Conservation (phyloP, 306 rosid species). For the Corylus avellana region DNA sequence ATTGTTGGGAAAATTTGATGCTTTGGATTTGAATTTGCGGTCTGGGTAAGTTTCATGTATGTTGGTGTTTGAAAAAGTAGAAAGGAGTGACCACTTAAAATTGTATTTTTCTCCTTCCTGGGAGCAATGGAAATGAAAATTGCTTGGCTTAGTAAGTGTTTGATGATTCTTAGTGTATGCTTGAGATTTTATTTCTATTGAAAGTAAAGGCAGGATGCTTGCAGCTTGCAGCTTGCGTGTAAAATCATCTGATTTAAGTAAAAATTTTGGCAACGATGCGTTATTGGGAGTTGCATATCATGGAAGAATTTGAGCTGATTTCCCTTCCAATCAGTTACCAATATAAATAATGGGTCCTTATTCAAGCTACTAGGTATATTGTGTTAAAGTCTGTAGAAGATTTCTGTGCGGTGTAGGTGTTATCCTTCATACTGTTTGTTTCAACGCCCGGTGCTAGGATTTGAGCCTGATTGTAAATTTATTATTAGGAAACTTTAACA, state of each 20-base stretch:
- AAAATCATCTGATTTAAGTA: background rate
- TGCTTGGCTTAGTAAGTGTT: constrained; percentile 1
- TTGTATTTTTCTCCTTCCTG: background rate
- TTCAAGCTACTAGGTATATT: background rate
- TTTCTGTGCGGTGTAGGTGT: background rate
- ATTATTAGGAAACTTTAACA: background rate
- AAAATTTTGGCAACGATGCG: background rate
- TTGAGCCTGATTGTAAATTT: background rate
- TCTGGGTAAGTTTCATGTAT: constrained; percentile 16
- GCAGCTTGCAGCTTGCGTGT: constrained; percentile 14
- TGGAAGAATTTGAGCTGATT: background rate
- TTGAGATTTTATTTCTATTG: constrained; percentile 1
- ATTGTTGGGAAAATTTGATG: constrained; percentile 15
- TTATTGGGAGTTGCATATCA: background rate
- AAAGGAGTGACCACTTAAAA: constrained; percentile 15
- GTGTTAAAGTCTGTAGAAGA: background rate
- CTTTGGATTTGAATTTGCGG: constrained; percentile 29
- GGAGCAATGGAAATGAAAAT: constrained; percentile 15
- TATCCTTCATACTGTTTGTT: background rate
- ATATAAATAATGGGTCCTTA: background rate
- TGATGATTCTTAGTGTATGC: background rate
- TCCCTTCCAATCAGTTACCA: background rate
- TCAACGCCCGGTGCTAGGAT: background rate
- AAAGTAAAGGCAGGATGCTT: background rate
- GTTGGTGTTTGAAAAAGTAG: constrained; percentile 17